Percentiles rank a stretch among this genome's conserved stretches.
phyloP scores from a whole-genome alignment of 768 basidiomycete species.

The Trametes coccinea region DNA sequence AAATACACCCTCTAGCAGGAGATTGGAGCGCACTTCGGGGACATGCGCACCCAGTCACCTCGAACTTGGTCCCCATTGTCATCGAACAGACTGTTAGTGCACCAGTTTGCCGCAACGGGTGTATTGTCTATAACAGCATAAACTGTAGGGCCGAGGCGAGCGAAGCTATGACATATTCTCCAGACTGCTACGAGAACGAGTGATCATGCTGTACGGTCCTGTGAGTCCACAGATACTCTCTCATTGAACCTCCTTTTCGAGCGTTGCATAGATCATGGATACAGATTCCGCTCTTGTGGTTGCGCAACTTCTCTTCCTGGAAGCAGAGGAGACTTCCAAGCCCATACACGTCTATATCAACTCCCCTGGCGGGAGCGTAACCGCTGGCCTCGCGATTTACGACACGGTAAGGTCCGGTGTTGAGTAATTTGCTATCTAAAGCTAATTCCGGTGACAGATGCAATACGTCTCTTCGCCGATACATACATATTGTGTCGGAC shows the following conservation, averaged over 20 bases:
- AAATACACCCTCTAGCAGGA: slow-evolving; percentile 55
- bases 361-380: slow-evolving; percentile 94
- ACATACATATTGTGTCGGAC: slow-evolving; percentile 94
- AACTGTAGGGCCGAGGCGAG: slow-evolving; percentile 54
- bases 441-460: slow-evolving; percentile 68
- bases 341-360: slow-evolving; percentile 98
- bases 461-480: slow-evolving; percentile 91
- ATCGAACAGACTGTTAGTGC: slow-evolving; percentile 81
- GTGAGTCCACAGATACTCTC: slow-evolving; percentile 46
- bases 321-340: slow-evolving; percentile 92
- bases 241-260: neutral
- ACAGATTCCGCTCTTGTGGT: slow-evolving; percentile 86
- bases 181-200: slow-evolving; percentile 86
- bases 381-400: slow-evolving; percentile 94
- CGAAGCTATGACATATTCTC: slow-evolving; percentile 97
- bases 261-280: slow-evolving; percentile 70
- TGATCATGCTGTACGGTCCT: slow-evolving; percentile 93
- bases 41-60: slow-evolving; percentile 17
- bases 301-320: slow-evolving; percentile 91
- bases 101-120: neutral
- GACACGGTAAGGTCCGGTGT: slow-evolving; percentile 70
- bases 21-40: slow-evolving; percentile 23
- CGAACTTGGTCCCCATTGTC: slow-evolving; percentile 81
- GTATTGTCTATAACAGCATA: neutral
- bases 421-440: neutral